A percentile compares a stretch with the other conserved stretches of the same genome.
These are phyloP conservation scores for Trypanosoma vivax DNA, from an alignment of 208 protist genomes.

Conservation along the genomic window DNA sequence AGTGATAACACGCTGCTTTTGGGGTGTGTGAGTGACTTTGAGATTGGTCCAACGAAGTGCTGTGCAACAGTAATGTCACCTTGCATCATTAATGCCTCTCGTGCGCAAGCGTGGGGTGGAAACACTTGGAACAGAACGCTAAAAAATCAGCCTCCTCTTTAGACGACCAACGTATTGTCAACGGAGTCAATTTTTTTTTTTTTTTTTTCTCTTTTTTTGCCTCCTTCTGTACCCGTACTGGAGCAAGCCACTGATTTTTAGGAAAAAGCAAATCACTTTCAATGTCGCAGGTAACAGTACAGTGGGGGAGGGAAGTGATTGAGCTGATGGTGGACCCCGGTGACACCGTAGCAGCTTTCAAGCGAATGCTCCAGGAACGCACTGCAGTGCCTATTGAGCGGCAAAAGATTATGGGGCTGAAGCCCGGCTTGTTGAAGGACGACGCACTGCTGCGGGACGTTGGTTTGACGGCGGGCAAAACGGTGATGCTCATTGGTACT, in stretches of 20 bases:
- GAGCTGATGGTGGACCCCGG: slow-evolving; percentile 43
- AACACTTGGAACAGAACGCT: neutral
- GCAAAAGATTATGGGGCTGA: slow-evolving; percentile 84
- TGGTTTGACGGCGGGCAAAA: slow-evolving; percentile 48
- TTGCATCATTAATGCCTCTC: neutral
- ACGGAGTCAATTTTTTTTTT: slow-evolving; percentile 2
- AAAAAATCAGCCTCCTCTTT: neutral
- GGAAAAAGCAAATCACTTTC: neutral
- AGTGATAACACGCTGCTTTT: no score
- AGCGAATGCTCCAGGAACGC: slow-evolving; percentile 32
- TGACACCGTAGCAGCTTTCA: slow-evolving; percentile 33
- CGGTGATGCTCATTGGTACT: slow-evolving; percentile 74
- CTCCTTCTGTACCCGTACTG: neutral
- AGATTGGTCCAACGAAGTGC: no score
- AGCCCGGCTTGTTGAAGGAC: slow-evolving; percentile 18
- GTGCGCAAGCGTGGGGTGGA: neutral
- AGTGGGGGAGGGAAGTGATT: slow-evolving; percentile 75
- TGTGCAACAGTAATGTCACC: no score
- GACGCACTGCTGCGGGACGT: slow-evolving; percentile 27
- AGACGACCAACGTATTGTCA: no score
- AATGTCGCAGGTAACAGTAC: slow-evolving; percentile 52
- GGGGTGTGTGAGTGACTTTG: no score
- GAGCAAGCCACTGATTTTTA: neutral
- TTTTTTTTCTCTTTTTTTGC: slow-evolving; percentile 4
- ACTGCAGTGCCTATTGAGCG: slow-evolving; percentile 71